Evolutionary conservation across 805 yeast species (phyloP), one percentile per base, ranked within the genome.

Genomic region (Candida easanensis): DNA sequence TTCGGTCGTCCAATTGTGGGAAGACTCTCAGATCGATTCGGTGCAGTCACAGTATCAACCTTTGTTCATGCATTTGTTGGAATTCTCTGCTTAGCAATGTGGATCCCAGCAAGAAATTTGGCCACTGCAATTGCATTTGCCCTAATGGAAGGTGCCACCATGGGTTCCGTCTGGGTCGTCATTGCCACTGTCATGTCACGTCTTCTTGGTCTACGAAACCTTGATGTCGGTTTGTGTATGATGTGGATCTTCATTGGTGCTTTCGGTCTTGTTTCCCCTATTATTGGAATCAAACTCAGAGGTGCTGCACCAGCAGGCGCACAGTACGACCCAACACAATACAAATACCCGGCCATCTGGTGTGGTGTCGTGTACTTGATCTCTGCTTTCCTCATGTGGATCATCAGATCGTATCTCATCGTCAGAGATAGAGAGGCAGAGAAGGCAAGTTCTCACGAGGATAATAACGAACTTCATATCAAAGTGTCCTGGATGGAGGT

Each of bases 141-240:
- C 1, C 25, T 80, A 14, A 47, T 80, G 5, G 69, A 64, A 50
- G 88, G 88, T 28, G 63, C 70, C 0, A 40, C 75, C 25, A 80
- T 81, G 82, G 88, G 88, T 3, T 65, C 79, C 10, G 64, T 80
- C 33, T 82, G 79, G 75, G 74, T 80, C 4, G 71, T 78, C 3
- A 50, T 73, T 46, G 74, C 81, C 1, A 70, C 84, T 3, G 64
- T 78, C 20, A 58, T 70, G 1, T 73, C 82, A 1, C 60, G 79
- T 39, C 62, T 80, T 20, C 74, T 74, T 15, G 88, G 88, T 0
- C 57, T 81, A 23, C 58, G 68, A 30, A 77, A 74, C 49, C 59
- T 80, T 54, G 74, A 74, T 35, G 72, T 76, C 15, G 60, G 71
- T 0, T 62, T 73, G 39, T 73, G 78, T 16, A 68, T 77, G 75